Evolutionary conservation across 805 yeast genomes (phyloP), one percentile per base, ranked within the genome.

Genomic region (Allodekkera sacchari): DNA sequence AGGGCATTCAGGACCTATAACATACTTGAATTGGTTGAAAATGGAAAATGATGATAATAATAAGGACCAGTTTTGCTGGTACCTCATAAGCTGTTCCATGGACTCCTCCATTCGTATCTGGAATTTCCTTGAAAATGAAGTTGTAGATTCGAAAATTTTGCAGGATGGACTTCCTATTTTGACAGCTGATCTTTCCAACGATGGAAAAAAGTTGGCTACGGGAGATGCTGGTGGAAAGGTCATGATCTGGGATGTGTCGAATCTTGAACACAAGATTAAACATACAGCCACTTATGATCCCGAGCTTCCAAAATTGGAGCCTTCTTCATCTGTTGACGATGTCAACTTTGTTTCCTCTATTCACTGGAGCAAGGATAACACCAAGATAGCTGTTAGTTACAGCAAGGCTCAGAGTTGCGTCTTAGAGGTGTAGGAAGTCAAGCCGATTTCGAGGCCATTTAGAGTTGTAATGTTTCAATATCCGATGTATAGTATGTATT

Each of bases 81-180:
- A 21, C 15, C 22, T 76, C 5, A 45, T 79, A 22, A 68, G 77
- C 27, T 64, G 76, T 3, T 76, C 92, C 1, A 57, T 83, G 53
- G 94, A 87, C 43, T 84, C 92, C 0, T 61, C 78, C 0, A 57
- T 79, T 2, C 66, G 79, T 37, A 41, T 83, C 0, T 83, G 94
- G 94, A 71, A 79, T 41, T 63, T 71, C 3, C 52, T 51, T 19
- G 49, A 49, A n/a, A 73, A 70, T 12, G 59, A 55, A 14, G 44
- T 56, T 6, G 23, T 70, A 17, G 52, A 55, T 35, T 45, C 60
- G 23, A 48, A 59, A 9, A 47, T 59, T 46, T 34, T 50, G 50
- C 37, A 50, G 3, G 73, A 66, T 34, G 77, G 78, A 17, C 48
- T 63, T 4, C 73, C 87, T 4, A 66, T 83, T 1, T 62, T 77